phyloP scores from a whole-genome alignment of 805 yeast genomes.

The Teunomyces kruisii region DNA sequence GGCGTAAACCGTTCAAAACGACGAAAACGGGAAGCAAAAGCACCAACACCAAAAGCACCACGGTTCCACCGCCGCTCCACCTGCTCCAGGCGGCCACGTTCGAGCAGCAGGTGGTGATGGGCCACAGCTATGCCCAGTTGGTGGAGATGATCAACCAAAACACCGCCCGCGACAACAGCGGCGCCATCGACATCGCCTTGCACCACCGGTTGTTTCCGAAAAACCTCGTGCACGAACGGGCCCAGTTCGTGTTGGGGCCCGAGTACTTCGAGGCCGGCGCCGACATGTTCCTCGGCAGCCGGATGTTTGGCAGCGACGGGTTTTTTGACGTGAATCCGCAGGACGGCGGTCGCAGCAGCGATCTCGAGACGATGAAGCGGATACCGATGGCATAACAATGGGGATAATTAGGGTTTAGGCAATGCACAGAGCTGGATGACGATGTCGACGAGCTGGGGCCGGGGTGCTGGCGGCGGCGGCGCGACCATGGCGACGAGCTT shows the following conservation, averaged over 20 bases:
- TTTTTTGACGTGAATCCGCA: slow-evolving; percentile 26
- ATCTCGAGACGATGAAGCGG: slow-evolving; percentile 3
- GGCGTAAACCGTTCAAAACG: background rate
- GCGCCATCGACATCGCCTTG: slow-evolving; percentile 23
- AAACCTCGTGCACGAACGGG: slow-evolving; percentile 21
- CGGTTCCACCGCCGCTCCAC: background rate
- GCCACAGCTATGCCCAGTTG: slow-evolving; percentile 18
- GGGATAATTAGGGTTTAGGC: slow-evolving; percentile 3
- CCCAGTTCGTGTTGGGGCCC: slow-evolving; percentile 16
- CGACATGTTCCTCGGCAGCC: slow-evolving; percentile 1
- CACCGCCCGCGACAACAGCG: slow-evolving; percentile 11
- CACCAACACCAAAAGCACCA: background rate
- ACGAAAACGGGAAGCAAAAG: too few species aligned
- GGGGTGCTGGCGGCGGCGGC: background rate
- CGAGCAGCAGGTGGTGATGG: slow-evolving; percentile 16
- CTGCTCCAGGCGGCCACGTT: slow-evolving; percentile 11
- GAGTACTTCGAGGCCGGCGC: slow-evolving; percentile 6
- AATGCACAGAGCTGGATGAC: background rate
- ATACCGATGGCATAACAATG: slow-evolving; percentile 7
- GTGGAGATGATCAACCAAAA: slow-evolving; percentile 16
- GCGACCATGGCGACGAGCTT: slow-evolving; percentile 16
- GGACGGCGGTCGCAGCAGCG: too few species aligned
- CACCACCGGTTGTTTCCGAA: slow-evolving; percentile 23
- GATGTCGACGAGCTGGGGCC: background rate
- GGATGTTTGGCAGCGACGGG: slow-evolving; percentile 13